Base-by-base conservation (phyloP, 352 stramenopile species). In the Blastocystis sp. region DNA sequence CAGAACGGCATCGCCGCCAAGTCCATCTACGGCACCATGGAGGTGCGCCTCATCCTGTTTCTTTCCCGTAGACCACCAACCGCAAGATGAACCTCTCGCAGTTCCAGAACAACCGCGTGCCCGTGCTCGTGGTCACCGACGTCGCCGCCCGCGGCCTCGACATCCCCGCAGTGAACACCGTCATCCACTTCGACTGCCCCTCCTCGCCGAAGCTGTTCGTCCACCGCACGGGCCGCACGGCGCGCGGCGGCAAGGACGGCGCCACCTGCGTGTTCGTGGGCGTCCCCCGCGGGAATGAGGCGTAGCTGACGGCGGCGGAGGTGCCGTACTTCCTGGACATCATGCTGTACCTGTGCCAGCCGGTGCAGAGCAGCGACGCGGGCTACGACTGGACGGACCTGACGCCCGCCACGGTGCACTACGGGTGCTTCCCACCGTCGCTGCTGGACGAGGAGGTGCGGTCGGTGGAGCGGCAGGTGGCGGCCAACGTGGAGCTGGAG, bases 261-360 rank as follows among this genome's bases (percentile, higher is more conserved):
- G 69, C 81, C 21, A n/a, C 81, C 10, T 21, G 88, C 10, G 71
- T 74, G 40, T 80, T 88, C 14, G 81, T 88, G n/a, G 53, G 34
- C 23, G 69, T 78, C 7, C 21, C 14, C 17, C 9, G 7, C 14
- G 14, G 40, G 11, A 11, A 14, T 84, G 40, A 82, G 48, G 38
- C 11, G 76, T 17, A 71, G 76, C 17, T 84, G 95, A 96, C 98
- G 88, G 95, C 95, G 23, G 96, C 98, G 84, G 97, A 99, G 90
- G 91, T 98, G 67, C 95, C 96, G 14, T 99, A 98, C 91, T 98
- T 99, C 94, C 93, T 99, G 34, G 97, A 99, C 90, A 88, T 98
- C 52, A 94, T 98, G 89, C 84, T 98, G 61, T 98, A 98, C 91
- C 93, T 99, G 53, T 95, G 95, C 60, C 93, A 93, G 1, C 92